Percentiles rank a stretch among this genome's conserved stretches.
Conservation (phyloP, 179 eudicot genomes). For the Corrigiola litoralis region DNA sequence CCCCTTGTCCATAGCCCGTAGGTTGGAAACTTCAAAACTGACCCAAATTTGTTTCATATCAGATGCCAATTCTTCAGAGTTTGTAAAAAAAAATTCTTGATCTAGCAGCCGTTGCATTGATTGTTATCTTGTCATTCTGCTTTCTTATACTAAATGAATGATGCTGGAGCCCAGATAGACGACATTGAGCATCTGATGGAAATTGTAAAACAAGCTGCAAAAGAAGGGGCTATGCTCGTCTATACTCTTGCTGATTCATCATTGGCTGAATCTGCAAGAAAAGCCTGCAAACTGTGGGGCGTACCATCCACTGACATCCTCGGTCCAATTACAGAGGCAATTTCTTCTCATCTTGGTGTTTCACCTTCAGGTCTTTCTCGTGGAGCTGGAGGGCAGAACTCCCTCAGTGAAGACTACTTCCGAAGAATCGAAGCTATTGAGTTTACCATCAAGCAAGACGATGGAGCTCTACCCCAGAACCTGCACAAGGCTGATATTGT, state of each 20-base stretch:
- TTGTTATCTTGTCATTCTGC: not conserved
- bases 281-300: slow-evolving; percentile 75
- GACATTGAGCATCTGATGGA: slow-evolving; percentile 75
- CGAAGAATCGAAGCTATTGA: slow-evolving; percentile 84
- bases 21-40: no score
- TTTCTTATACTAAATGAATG: slow-evolving; percentile 15
- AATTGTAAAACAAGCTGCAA: slow-evolving; percentile 79
- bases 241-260: slow-evolving; percentile 90
- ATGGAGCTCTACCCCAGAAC: slow-evolving; percentile 83
- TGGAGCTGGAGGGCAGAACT: slow-evolving; percentile 68
- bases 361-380: slow-evolving; percentile 88
- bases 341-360: slow-evolving; percentile 82
- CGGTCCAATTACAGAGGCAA: slow-evolving; percentile 78
- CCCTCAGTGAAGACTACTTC: slow-evolving; percentile 75
- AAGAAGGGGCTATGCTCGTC: slow-evolving; percentile 71
- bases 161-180: slow-evolving; percentile 44
- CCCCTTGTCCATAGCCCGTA: no score
- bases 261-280: slow-evolving; percentile 67
- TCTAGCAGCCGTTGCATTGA: not conserved
- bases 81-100: not conserved
- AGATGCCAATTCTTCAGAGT: not conserved
- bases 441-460: slow-evolving; percentile 94
- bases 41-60: not conserved
- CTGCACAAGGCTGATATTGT: slow-evolving; percentile 69
- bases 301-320: slow-evolving; percentile 68